Percentiles rank a stretch among this genome's conserved stretches.
These are phyloP conservation scores for Friedmanniomyces endolithicus DNA, from an alignment of 495 filamentous ascomycete species.

Conservation along the genomic window DNA sequence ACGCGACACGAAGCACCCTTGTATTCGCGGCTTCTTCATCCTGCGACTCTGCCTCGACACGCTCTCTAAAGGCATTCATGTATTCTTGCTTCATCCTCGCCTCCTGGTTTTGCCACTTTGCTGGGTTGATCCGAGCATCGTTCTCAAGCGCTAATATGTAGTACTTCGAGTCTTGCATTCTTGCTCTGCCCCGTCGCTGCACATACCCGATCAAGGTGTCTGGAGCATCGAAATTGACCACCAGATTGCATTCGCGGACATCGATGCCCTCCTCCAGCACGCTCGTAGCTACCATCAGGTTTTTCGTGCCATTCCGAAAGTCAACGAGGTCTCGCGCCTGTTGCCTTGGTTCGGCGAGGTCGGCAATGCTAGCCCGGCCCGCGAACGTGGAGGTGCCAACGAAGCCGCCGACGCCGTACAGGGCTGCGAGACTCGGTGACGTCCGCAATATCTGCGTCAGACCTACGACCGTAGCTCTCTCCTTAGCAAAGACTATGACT, in stretches of 20 bases:
- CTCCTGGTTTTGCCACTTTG: slow-evolving; percentile 53
- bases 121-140: slow-evolving; percentile 29
- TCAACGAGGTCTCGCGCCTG: slow-evolving; percentile 51
- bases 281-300: slow-evolving; percentile 71
- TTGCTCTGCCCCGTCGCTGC: slow-evolving; percentile 73
- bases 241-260: slow-evolving; percentile 69
- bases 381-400: slow-evolving; percentile 54
- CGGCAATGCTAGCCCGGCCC: slow-evolving; percentile 40
- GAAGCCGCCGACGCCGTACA: slow-evolving; percentile 52
- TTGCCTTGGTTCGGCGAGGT: slow-evolving; percentile 43
- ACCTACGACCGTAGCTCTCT: slow-evolving; percentile 56
- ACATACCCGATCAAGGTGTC: slow-evolving; percentile 74
- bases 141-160: slow-evolving; percentile 46
- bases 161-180: slow-evolving; percentile 58
- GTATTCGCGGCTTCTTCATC: slow-evolving; percentile 31
- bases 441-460: slow-evolving; percentile 52
- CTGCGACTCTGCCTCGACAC: slow-evolving; percentile 34
- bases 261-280: slow-evolving; percentile 92
- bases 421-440: slow-evolving; percentile 44
- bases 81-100: slow-evolving; percentile 60
- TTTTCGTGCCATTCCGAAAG: slow-evolving; percentile 56
- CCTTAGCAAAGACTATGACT: slow-evolving; percentile 68
- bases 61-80: slow-evolving; percentile 51
- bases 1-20: slow-evolving; percentile 34
- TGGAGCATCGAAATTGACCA: slow-evolving; percentile 74